Evolutionary conservation across 441 rosid genomes (phyloP), one percentile per base, ranked within the genome.

Genomic region (Erodium chrysanthum): DNA sequence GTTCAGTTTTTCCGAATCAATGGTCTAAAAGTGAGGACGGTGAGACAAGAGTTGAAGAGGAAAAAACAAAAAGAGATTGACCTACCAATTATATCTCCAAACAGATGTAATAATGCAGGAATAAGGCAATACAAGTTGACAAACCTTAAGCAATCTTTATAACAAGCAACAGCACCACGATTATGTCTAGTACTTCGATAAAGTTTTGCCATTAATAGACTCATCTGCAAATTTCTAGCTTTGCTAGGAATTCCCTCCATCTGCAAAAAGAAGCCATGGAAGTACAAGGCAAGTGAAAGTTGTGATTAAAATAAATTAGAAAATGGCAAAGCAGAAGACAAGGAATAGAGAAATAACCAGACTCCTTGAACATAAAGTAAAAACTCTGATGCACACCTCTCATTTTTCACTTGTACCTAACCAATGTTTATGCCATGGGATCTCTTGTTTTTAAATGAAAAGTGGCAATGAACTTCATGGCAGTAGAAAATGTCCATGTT

Each of bases 171-270:
- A 79, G 98, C 92, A 62, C 88, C 86, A 70, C 98, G 97, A 71
- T 76, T 80, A 60, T 89, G 87, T 77, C 84, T 91, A 65, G 96
- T 83, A 76, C 82, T 86, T 7, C 93, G 86, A 75, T 85, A 92
- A 77, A 94, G 96, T 78, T 94, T 94, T 73, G 93, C 98, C 96
- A 91, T 82, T 64, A 91, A 74, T 66, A 94, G 69, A 86, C 87
- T 89, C 96, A 94, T 91, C 79, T 85, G 95, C 82, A 94, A 80
- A 79, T 81, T 94, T 74, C 98, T 84, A 27, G 88, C 83, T 85
- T 94, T 94, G 83, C 86, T 81, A 54, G 96, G 93, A 73, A 88
- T 84, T 78, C 88, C 90, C 71, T 91, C 98, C 88, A 94, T 84
- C 98, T 93, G 78, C 62, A 71, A 74, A 74, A 20, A 52, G 60